Base-by-base conservation (phyloP, 257 asterid species). In the Solanum arcanum region DNA sequence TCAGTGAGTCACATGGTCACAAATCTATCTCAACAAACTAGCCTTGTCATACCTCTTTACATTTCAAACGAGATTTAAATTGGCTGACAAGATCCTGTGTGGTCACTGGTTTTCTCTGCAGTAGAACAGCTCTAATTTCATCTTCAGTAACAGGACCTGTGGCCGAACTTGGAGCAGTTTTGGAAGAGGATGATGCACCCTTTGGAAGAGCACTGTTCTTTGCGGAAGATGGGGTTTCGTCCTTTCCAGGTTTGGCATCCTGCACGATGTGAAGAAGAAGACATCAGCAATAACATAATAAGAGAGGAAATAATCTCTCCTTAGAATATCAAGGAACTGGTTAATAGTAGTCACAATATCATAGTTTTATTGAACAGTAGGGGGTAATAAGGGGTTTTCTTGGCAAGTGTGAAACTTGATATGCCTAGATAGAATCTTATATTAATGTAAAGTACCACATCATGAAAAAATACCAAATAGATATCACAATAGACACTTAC, bases 1-100 rank as follows among this genome's bases (percentile, higher is more conserved):
- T 41, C 44, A 69, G 78, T 60, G 41, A 60, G n/a, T 25, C 35
- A 60, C 76, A 84, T 21, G 37, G 74, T 23, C 47, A 56, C 0
- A 83, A 60, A 42, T 14, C n/a, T 12, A 42, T 27, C 66, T 44
- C 44, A 37, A 64, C 20, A 69, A 20, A 37, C 49, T n/a, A 82
- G 56, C 88, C 46, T 64, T 76, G 21, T 9, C 85, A 78, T 81
- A 95, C 99, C 99, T 96, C 99, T 92, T 93, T 95, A 16, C 89
- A 72, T 90, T 91, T 97, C 64, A 97, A 92, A 82, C 99, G 94
- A 75, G 98, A 93, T 91, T 87, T 97, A 91, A 97, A 97, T 89
- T 92, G 95, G 88, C 94, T 94, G 74, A 97, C 98, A 69, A 97
- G 99, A 89, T 95, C 98, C 91, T 94, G 97, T 21, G 99, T 95